Evolutionary conservation across 768 basidiomycete genomes (phyloP).

Genomic region (Rhodosporidiobolus odoratus): DNA sequence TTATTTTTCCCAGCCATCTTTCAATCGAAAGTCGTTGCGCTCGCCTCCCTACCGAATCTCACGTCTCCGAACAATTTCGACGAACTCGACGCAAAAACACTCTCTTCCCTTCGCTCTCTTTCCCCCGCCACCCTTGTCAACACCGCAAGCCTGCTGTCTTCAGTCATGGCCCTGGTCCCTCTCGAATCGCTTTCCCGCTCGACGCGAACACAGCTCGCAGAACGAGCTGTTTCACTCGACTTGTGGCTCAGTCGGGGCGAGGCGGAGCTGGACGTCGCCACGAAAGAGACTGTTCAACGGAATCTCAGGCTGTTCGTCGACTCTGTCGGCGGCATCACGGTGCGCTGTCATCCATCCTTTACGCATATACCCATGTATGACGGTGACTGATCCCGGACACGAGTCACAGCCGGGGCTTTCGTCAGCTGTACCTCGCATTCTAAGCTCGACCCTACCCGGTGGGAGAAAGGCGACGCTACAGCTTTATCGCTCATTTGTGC

Average conservation of each 20-base stretch:
- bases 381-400: background rate
- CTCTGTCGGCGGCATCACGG: background rate
- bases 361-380: too few relatives aligned
- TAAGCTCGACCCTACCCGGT: constrained; percentile 1
- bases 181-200: constrained; percentile 24
- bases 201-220: background rate
- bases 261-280: background rate
- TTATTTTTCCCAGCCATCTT: background rate
- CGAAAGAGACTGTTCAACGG: background rate
- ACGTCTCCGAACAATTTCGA: background rate
- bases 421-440: background rate
- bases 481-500: constrained; percentile 12
- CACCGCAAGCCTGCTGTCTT: background rate
- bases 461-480: background rate
- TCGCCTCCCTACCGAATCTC: constrained; percentile 15
- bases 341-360: background rate
- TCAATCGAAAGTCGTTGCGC: constrained; percentile 8
- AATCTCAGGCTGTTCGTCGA: constrained; percentile 20
- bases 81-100: background rate
- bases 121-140: background rate
- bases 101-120: constrained; percentile 4
- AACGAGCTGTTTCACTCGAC: constrained; percentile 19
- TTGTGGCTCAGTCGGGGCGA: constrained; percentile 12
- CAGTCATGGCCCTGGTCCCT: constrained; percentile 5
- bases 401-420: background rate